These are phyloP conservation scores for Cercospora sp. DNA, from an alignment of 2,329 filamentous ascomycete genomes.

Conservation along the genomic window DNA sequence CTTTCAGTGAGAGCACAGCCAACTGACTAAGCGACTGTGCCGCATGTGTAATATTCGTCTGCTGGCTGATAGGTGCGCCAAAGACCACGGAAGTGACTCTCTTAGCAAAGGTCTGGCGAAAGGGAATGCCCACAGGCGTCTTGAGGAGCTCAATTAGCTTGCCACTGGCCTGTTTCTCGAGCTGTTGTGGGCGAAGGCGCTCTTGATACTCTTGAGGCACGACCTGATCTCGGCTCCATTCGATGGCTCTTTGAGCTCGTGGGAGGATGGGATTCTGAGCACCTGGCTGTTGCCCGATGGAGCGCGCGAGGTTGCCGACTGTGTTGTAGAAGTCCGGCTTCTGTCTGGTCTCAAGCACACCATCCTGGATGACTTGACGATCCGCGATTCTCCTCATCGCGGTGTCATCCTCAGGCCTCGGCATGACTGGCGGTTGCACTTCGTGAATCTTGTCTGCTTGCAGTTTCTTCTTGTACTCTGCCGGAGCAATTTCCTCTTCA, in stretches of 20 bases:
- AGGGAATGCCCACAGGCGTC: constrained; percentile 62
- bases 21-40: constrained; percentile 63
- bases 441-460: constrained; percentile 23
- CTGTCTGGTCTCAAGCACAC: constrained; percentile 28
- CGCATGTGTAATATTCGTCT: constrained; percentile 68
- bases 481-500: constrained; percentile 45
- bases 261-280: constrained; percentile 41
- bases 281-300: constrained; percentile 49
- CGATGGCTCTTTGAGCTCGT: constrained; percentile 39
- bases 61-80: constrained; percentile 68
- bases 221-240: constrained; percentile 28
- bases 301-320: constrained; percentile 49
- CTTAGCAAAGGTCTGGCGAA: constrained; percentile 68
- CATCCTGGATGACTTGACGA: constrained; percentile 27
- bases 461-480: constrained; percentile 22
- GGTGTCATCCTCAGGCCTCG: constrained; percentile 30
- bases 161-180: constrained; percentile 46
- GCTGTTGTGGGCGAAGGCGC: constrained; percentile 53
- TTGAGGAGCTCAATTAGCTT: constrained; percentile 49
- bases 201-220: constrained; percentile 50
- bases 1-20: constrained; percentile 69
- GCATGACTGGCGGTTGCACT: constrained; percentile 25
- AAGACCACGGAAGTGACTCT: constrained; percentile 68
- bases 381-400: constrained; percentile 35
- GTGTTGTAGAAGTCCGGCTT: constrained; percentile 31